Base-by-base conservation (phyloP, 805 yeast genomes). In the Priceomyces fermenticarens region DNA sequence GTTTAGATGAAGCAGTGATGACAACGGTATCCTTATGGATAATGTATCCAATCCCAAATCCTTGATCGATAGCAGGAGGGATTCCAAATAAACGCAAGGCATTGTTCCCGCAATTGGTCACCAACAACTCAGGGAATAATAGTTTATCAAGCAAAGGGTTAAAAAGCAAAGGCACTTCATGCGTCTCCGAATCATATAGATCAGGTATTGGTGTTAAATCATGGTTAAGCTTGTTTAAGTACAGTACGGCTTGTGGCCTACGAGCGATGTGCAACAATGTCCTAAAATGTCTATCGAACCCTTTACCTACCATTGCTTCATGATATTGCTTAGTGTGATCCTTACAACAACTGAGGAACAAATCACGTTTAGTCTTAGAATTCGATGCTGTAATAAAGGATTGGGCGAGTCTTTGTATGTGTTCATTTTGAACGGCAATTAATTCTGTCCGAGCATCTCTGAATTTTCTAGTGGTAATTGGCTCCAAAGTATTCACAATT, bases 101-200 rank as follows among this genome's bases (percentile, higher is more conserved):
- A 4, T 96, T 95, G 58, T 89, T 89, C 30, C 97, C 97, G 67
- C 97, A 89, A 62, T 89, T 89, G 12, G 90, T 81, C 4, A 93
- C 85, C 38, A 70, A 56, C 20, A 70, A 46, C 40, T 68, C 74
- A 0, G 74, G 72, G 8, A 53, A 43, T 3, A 57, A 41, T n/a
- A 70, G 52, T 41, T 52, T 55, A 23, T 69, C 70, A 33, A 70
- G 55, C 10, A 55, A 35, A 1, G 62, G 59, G 39, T 65, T 63
- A 3, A 66, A 57, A 4, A 70, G 44, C 25, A 70, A 55, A 2
- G 73, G 72, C 14, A 65, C 45, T 23, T 50, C 39, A 2, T 41
- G 23, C 25, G 41, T 33, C 1, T 34, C 26, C 9, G 45, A 36
- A 1, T 41, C 37, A 9, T 46, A 40, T 29, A 58, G 48, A n/a